These are phyloP conservation scores for Mortierella sp. DNA, from an alignment of 371 early-diverging fungal species.

Conservation along the genomic window DNA sequence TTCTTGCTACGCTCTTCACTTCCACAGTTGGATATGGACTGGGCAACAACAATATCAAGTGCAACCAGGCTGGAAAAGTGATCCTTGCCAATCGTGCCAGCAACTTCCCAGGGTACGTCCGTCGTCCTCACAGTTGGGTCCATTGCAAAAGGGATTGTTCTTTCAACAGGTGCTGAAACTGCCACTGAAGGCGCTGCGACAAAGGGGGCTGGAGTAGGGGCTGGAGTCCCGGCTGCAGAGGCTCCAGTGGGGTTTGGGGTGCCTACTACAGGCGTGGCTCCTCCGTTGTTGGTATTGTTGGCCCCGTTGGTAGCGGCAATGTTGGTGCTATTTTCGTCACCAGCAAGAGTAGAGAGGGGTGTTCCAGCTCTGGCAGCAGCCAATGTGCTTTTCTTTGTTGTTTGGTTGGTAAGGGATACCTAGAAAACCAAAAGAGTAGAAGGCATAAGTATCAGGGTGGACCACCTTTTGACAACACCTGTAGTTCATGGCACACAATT, in stretches of 20 bases:
- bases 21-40: conserved; percentile 75
- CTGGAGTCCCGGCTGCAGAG: conserved; percentile 12
- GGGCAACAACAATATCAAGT: conserved; percentile 85
- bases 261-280: conserved; percentile 11
- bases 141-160: conserved; percentile 36
- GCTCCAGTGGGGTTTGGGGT: conserved; percentile 4
- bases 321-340: conserved; percentile 20
- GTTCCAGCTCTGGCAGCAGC: conserved; percentile 38
- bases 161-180: neutral
- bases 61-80: conserved; percentile 46
- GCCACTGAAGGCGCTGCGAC: conserved; percentile 13
- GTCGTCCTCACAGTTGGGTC: conserved; percentile 47
- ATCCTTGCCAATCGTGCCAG: conserved; percentile 46
- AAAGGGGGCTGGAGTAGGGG: conserved; percentile 5
- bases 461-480: neutral
- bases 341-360: conserved; percentile 19
- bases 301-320: too few relatives aligned
- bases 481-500: neutral
- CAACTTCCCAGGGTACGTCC: conserved; percentile 38
- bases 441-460: neutral
- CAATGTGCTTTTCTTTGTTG: conserved; percentile 31
- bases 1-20: conserved; percentile 79
- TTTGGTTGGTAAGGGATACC: conserved; percentile 34
- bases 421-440: neutral
- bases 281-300: conserved; percentile 13